Base-by-base conservation (phyloP, 768 basidiomycete species). In the Phylloporus arenicola region DNA sequence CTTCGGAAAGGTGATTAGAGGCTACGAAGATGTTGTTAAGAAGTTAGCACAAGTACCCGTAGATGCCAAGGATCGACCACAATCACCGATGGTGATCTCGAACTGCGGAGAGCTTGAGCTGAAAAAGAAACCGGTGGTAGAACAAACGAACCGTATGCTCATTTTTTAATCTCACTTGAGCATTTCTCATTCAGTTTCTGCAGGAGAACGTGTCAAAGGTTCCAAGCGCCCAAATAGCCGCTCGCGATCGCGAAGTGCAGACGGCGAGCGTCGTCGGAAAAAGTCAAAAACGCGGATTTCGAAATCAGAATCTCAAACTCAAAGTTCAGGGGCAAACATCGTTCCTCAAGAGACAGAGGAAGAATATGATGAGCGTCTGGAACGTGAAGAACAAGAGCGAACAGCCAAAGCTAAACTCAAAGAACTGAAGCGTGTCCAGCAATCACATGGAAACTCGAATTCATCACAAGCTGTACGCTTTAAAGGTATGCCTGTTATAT, bases 21-120 rank as follows among this genome's bases (percentile, higher is more conserved):
- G 86, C 19, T 83, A 76, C 54, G 75, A 81, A 8, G 74, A 78
- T 3, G 79, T 92, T 41, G 68, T 84, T 27, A 59, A 76, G 41
- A 78, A 70, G 56, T 74, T 93, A 25, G 77, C 77, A 3, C 73
- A 80, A 39, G 73, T 92, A 19, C 75, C 82, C 7, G 82, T 83
- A 12, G 90, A 92, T 62, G 79, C 75, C 34, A 88, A 88, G 64
- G 82, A 91, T 60, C 75, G 85, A 3, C 92, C 92, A 0, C 63
- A 76, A 5, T 70, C 74, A 1, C 83, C 84, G 2, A 80, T 94
- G 11, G 68, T 78, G 10, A 81, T 95, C 54, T 68, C 75, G 3
- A 88, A 84, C 63, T 91, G 88, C 47, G 92, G 92, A 11, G 92
- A 95, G 63, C 81, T 95, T 33, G 86, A 90, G 64, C 75, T 90